A percentile compares a stretch with the other conserved stretches of the same genome.
Conservation (phyloP, 768 basidiomycete species). For the Leccinum variicolor region DNA sequence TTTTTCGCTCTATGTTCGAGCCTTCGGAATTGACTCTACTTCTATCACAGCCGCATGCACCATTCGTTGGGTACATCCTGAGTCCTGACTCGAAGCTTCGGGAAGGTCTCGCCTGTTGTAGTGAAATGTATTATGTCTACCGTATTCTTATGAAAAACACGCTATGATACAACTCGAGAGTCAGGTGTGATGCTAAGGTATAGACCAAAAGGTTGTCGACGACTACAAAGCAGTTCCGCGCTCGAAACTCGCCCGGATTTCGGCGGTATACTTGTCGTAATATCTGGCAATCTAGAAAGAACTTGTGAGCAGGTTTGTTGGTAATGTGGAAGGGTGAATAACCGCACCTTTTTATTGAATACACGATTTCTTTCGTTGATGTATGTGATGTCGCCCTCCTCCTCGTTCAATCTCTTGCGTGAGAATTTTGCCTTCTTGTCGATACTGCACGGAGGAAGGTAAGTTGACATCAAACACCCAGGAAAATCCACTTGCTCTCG, state of each 20-base stretch:
- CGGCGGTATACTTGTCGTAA: constrained; percentile 95
- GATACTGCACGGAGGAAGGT: constrained; percentile 46
- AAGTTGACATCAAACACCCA: not conserved
- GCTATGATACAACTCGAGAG: constrained; percentile 8
- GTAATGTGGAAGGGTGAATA: not conserved
- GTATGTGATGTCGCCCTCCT: constrained; percentile 95
- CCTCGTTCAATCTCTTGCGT: constrained; percentile 85
- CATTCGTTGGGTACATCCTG: not conserved
- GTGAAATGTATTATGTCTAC: not conserved
- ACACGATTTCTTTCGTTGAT: constrained; percentile 98
- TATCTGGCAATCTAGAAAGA: constrained; percentile 76
- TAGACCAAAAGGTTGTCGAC: constrained; percentile 1
- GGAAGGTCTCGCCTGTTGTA: not conserved
- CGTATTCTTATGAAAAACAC: not conserved
- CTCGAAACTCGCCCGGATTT: constrained; percentile 97
- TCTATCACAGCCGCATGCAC: not conserved
- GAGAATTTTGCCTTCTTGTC: constrained; percentile 91
- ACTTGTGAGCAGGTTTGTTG: not conserved
- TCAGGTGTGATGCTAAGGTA: constrained; percentile 10
- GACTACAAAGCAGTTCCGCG: constrained; percentile 85
- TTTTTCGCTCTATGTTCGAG: not conserved
- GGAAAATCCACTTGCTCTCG: constrained; percentile 64
- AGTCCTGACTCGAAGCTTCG: not conserved
- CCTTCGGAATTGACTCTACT: not conserved
- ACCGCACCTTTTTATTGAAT: constrained; percentile 90